These are phyloP conservation scores for Phoma sp. DNA, from an alignment of 2,329 filamentous ascomycete genomes.

Conservation along the genomic window DNA sequence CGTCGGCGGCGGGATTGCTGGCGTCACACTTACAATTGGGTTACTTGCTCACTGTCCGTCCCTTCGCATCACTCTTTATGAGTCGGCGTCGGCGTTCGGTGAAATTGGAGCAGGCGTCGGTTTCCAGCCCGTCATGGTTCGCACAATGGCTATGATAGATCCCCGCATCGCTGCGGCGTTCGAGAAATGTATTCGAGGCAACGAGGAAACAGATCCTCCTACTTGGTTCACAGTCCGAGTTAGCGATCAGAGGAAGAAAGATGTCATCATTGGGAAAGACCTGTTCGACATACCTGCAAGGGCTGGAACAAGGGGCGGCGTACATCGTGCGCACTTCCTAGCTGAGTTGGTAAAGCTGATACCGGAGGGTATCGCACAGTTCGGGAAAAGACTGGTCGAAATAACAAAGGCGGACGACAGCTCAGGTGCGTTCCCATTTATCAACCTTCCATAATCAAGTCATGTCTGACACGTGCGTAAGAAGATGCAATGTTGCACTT, in stretches of 20 bases:
- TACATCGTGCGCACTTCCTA: constrained; percentile 58
- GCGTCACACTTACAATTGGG: constrained; percentile 59
- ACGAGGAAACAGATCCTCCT: constrained; percentile 20
- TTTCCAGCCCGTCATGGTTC: constrained; percentile 46
- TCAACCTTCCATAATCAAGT: background rate
- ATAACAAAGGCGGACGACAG: constrained; percentile 32
- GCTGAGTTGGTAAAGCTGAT: constrained; percentile 57
- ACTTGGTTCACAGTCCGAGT: constrained; percentile 34
- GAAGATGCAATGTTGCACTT: constrained; percentile 47
- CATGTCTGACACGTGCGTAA: background rate
- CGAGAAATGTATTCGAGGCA: constrained; percentile 17
- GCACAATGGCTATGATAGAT: constrained; percentile 53
- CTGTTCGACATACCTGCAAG: constrained; percentile 34
- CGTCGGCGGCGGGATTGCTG: constrained; percentile 66
- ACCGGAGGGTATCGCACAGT: constrained; percentile 50
- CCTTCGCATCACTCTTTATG: constrained; percentile 60
- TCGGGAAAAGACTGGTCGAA: constrained; percentile 48
- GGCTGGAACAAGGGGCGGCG: constrained; percentile 40
- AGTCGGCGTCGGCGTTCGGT: constrained; percentile 60
- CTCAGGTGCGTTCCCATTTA: constrained; percentile 21
- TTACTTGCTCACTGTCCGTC: constrained; percentile 51
- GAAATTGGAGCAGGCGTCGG: constrained; percentile 66
- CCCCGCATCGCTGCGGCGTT: constrained; percentile 25
- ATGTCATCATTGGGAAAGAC: constrained; percentile 22
- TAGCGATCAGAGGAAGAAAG: constrained; percentile 30